A percentile compares a stretch with the other conserved stretches of the same genome.
Conservation (phyloP, 495 filamentous ascomycete species). For the Penicillium steckii region DNA sequence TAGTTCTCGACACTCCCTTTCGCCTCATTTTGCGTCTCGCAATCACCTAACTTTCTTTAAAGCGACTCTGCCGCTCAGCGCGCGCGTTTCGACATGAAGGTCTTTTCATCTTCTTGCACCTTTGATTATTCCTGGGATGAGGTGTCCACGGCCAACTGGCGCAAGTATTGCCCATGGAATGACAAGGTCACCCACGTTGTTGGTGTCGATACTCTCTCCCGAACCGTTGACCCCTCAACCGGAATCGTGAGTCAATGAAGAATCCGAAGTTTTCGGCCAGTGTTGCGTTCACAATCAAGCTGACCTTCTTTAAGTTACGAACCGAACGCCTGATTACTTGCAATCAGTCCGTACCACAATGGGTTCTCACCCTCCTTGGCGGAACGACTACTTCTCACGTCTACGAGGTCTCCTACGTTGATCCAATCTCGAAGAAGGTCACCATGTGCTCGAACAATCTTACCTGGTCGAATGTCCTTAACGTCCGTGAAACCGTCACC, state of each 20-base stretch:
- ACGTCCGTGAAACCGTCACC: conserved; percentile 83
- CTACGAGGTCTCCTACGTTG: conserved; percentile 93
- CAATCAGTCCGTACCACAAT: conserved; percentile 82
- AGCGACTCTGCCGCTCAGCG: conserved; percentile 2
- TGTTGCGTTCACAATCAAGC: not conserved
- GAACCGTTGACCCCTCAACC: conserved; percentile 73
- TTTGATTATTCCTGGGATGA: conserved; percentile 99
- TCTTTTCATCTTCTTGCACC: conserved; percentile 82
- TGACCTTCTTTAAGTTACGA: conserved; percentile 61
- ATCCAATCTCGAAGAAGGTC: conserved; percentile 75
- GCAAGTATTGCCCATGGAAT: conserved; percentile 98
- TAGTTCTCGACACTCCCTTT: not conserved
- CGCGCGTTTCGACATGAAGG: conserved; percentile 66
- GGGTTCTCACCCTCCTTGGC: conserved; percentile 75
- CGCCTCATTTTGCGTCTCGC: not conserved
- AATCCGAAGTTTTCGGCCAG: not conserved
- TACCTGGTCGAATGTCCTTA: conserved; percentile 83
- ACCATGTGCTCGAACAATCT: conserved; percentile 94
- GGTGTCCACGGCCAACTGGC: conserved; percentile 98
- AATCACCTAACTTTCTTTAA: not conserved
- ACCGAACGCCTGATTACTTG: conserved; percentile 97
- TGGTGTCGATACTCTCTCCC: conserved; percentile 87
- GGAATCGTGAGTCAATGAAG: conserved; percentile 66
- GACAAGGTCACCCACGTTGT: conserved; percentile 90
- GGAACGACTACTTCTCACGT: conserved; percentile 75